Evolutionary conservation across 1,284 basidiomycete species (phyloP).

Genomic region (Pascua sp.): DNA sequence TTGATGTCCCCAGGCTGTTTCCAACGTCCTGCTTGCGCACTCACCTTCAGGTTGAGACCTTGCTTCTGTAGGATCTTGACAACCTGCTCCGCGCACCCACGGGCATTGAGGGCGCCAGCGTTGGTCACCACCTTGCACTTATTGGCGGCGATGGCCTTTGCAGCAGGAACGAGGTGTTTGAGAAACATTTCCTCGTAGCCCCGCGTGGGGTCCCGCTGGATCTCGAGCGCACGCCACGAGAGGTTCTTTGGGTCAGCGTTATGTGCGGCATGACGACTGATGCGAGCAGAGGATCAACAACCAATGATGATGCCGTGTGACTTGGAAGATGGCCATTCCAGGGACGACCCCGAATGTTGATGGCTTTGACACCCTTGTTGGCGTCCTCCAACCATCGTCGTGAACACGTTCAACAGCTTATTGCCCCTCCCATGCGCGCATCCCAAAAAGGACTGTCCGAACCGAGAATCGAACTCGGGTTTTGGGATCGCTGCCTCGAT

Average conservation of each 20-base stretch:
- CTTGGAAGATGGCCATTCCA: too few relatives aligned
- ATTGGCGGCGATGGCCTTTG: constrained; percentile 12
- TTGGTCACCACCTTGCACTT: constrained; percentile 22
- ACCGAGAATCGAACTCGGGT: background rate
- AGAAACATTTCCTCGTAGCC: constrained; percentile 24
- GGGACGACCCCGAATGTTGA: too few relatives aligned
- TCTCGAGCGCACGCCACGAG: constrained; percentile 17
- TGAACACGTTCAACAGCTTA: too few relatives aligned
- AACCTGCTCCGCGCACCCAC: constrained; percentile 13
- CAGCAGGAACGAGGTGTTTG: constrained; percentile 14
- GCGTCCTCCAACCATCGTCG: too few relatives aligned
- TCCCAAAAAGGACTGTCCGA: background rate
- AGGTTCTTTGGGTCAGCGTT: constrained; percentile 15
- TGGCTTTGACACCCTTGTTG: too few relatives aligned
- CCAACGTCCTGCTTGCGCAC: background rate
- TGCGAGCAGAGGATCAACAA: background rate
- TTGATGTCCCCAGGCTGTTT: too few relatives aligned
- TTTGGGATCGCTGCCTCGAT: background rate
- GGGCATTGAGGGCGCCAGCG: constrained; percentile 24
- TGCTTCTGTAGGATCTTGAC: constrained; percentile 4
- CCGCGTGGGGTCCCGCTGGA: constrained; percentile 11
- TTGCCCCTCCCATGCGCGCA: too few relatives aligned
- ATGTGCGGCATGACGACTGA: background rate
- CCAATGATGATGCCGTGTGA: too few relatives aligned
- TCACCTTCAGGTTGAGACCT: constrained; percentile 3